These are phyloP conservation scores for Solanum habrochaites DNA, from an alignment of 257 asterid species.

Conservation along the genomic window DNA sequence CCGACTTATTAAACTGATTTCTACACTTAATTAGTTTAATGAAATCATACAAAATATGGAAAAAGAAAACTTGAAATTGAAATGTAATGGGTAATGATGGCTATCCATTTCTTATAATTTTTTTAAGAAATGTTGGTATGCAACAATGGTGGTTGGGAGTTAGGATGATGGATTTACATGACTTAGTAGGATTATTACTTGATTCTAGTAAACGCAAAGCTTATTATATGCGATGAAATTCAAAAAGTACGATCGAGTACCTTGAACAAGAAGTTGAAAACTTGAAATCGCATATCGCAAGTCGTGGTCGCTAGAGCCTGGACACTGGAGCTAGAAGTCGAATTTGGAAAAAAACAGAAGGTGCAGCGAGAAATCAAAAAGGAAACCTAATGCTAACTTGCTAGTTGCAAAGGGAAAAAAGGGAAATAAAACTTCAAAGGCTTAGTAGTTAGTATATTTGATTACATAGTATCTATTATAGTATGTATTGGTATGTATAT, in stretches of 20 bases:
- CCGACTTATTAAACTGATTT: no score
- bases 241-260: background rate
- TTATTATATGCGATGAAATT: background rate
- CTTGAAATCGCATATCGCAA: background rate
- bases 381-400: no score
- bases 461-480: no score
- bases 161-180: constrained; percentile 5
- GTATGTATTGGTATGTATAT: background rate
- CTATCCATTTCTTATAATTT: background rate
- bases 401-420: background rate
- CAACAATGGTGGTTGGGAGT: background rate
- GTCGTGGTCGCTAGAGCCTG: background rate
- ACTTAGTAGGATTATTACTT: background rate
- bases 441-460: background rate
- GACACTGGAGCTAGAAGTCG: background rate
- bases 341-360: background rate
- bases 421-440: background rate
- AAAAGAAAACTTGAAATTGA: constrained; percentile 9
- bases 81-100: background rate
- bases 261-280: background rate
- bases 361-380: background rate
- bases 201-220: background rate
- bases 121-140: background rate
- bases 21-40: background rate
- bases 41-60: background rate